Conservation (phyloP, 2,329 filamentous ascomycete genomes). For the Aspergillus fumigatus region DNA sequence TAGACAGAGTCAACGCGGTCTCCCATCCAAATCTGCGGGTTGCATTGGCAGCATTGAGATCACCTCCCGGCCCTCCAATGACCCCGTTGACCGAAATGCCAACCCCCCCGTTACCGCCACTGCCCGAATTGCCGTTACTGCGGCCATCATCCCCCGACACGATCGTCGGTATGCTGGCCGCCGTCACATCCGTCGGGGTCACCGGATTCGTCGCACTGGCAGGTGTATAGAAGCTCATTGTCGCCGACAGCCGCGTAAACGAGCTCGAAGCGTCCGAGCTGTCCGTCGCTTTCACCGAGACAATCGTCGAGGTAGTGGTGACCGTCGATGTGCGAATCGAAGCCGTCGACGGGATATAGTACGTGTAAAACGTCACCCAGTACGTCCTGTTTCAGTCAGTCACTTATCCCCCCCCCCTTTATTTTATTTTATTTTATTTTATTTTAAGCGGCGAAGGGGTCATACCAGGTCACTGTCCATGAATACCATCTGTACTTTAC, state of each 20-base stretch:
- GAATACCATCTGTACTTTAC: background rate
- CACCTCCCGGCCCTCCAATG: background rate
- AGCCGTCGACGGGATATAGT: background rate
- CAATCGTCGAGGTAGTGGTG: background rate
- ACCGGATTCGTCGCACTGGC: background rate
- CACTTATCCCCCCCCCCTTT: too few relatives aligned
- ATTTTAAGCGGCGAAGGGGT: background rate
- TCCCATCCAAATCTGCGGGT: background rate
- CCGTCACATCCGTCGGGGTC: background rate
- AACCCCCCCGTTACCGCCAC: background rate
- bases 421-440: too few relatives aligned
- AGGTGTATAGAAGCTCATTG: background rate
- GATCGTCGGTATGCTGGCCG: background rate
- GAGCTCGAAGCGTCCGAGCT: background rate
- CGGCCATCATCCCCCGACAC: background rate
- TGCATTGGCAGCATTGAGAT: background rate
- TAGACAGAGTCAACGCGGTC: background rate
- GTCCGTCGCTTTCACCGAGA: background rate
- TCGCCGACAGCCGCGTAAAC: background rate
- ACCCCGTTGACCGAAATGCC: background rate
- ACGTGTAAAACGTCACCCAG: background rate
- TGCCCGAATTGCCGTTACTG: background rate
- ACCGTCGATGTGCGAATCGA: background rate
- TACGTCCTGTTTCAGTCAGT: background rate
- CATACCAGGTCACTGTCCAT: background rate